Conservation (phyloP, 176 grass and related monocot species). For the Oryza longistaminata region DNA sequence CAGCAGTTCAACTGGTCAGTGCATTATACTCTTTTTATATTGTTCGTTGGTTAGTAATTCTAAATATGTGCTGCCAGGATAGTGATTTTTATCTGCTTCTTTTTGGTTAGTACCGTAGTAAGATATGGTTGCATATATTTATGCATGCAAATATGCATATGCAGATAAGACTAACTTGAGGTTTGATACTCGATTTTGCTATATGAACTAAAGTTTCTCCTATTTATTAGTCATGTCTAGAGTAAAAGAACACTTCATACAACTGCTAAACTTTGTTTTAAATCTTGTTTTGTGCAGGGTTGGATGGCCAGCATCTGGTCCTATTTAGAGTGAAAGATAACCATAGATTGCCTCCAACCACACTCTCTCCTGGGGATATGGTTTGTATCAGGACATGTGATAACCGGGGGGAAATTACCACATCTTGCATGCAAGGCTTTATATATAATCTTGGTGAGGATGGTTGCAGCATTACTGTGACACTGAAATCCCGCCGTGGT, state of each 20-base stretch:
- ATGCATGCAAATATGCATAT: constrained; percentile 5
- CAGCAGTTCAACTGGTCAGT: constrained; percentile 83
- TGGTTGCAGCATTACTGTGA: constrained; percentile 74
- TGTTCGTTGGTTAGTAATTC: background rate
- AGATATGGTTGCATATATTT: background rate
- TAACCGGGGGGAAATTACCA: constrained; percentile 58
- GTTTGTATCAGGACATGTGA: constrained; percentile 87
- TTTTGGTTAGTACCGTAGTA: background rate
- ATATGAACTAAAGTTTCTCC: background rate
- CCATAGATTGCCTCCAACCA: constrained; percentile 75
- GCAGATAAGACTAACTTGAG: background rate
- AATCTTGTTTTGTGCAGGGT: constrained; percentile 50
- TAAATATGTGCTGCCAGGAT: background rate
- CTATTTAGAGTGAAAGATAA: constrained; percentile 71
- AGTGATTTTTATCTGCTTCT: background rate
- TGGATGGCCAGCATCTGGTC: constrained; percentile 73
- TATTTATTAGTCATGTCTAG: background rate
- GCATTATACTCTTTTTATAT: constrained; percentile 13
- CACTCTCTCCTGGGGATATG: constrained; percentile 77
- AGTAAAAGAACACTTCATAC: background rate
- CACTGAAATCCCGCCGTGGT: constrained; percentile 66
- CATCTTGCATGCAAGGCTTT: constrained; percentile 76
- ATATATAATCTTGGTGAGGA: constrained; percentile 77
- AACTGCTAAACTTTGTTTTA: background rate
- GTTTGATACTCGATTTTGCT: constrained; percentile 15